phyloP scores from a whole-genome alignment of 306 rosid genomes.

The Hylodesmum podocarpum region DNA sequence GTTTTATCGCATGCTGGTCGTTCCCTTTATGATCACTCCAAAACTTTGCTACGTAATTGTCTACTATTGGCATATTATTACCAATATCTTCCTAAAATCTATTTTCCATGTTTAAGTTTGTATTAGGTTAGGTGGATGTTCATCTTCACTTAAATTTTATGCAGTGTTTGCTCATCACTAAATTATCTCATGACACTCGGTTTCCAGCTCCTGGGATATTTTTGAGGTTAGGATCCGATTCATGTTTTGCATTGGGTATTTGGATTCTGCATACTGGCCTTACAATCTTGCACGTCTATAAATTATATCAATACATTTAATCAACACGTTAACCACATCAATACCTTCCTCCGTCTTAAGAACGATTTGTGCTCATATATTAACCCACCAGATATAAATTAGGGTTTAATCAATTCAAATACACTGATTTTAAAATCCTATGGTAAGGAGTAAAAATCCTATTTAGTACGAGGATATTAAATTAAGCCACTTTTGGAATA shows the following conservation, averaged over 20 bases:
- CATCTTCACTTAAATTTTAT: slow-evolving; percentile 19
- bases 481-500: background rate
- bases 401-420: too few species aligned
- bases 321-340: too few species aligned
- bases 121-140: background rate
- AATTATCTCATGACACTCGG: background rate
- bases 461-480: background rate
- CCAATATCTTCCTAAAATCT: background rate
- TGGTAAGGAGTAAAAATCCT: background rate
- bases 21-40: background rate
- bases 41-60: background rate
- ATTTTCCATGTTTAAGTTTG: background rate
- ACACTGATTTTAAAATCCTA: too few species aligned
- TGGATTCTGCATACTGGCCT: too few species aligned
- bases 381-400: too few species aligned
- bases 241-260: too few species aligned
- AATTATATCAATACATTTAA: too few species aligned
- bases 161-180: background rate
- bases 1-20: background rate
- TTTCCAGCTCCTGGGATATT: background rate
- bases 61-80: background rate
- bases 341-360: too few species aligned
- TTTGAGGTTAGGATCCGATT: background rate
- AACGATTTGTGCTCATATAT: too few species aligned
- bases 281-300: too few species aligned